Base-by-base conservation (phyloP, 352 stramenopile genomes). In the Pythium brassicae region DNA sequence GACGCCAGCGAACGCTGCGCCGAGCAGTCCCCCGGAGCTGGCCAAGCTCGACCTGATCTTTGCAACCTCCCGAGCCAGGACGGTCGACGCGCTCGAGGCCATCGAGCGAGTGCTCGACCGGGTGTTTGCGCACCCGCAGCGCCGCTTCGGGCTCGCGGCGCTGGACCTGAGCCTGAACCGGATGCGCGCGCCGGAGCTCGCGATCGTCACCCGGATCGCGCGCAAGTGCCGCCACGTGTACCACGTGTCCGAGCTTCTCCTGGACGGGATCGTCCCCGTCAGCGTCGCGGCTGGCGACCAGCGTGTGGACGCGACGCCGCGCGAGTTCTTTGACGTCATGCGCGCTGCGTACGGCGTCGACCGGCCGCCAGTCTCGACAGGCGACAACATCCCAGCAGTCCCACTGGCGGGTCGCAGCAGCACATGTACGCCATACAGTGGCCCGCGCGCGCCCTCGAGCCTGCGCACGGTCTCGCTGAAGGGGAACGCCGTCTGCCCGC, bases 131-230 rank as follows among this genome's bases (percentile, higher is more conserved):
- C 54, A 54, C 46, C 54, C 44, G 29, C 20, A 20, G 37, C 35
- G 54, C 35, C 45, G 44, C n/a, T 37, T 23, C n/a, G 19, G 23
- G 9, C n/a, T 48, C 25, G 7, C 14, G 2, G n/a, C 17, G 22
- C 45, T 68, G 9, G 39, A 68, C 3, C 12, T 68, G 10, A 62
- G 45, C 20, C 17, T 47, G 0, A 55, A 55, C 26, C 9, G 5
- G 8, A 39, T 65, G 45, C 34, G 34, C 22, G 4, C n/a, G 6
- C 20, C 22, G 14, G 50, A 58, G 7, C 23, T 68, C 10, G 46
- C 47, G 15, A 34, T 65, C 14, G 17, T 65, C 17, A 40, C 56
- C 9, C 51, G 56, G 20, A 57, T 68, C 19, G 37, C 60, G 3
- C 9, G 34, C 25, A 42, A 40, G 45, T 53, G 45, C 23, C 25